Percentiles rank a stretch among this genome's conserved stretches.
These are phyloP conservation scores for Psophocarpus tetragonolobus DNA, from an alignment of 306 rosid genomes.

Conservation along the genomic window DNA sequence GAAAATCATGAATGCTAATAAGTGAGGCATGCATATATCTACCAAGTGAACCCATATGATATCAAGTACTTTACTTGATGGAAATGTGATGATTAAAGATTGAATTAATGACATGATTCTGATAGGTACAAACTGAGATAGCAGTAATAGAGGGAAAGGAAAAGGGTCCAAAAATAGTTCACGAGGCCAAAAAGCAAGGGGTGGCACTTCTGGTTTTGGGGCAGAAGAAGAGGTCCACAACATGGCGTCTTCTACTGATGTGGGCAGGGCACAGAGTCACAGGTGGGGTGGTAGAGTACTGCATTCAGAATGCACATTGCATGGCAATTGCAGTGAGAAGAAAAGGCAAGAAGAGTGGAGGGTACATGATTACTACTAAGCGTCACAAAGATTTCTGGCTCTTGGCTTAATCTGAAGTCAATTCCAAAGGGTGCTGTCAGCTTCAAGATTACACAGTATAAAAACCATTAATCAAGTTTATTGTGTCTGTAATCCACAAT, in stretches of 20 bases:
- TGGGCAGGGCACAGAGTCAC: constrained; percentile 66
- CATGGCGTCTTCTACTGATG: constrained; percentile 91
- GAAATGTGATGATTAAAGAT: constrained; percentile 12
- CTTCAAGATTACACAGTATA: constrained; percentile 6
- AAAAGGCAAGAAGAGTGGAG: constrained; percentile 80
- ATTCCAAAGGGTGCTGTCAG: neutral
- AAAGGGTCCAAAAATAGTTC: constrained; percentile 80
- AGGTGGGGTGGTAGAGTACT: constrained; percentile 73
- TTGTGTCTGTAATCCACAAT: constrained; percentile 37
- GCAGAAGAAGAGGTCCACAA: constrained; percentile 81
- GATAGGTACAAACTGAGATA: constrained; percentile 78
- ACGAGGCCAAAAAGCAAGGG: constrained; percentile 81
- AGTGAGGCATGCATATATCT: neutral
- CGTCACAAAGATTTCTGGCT: constrained; percentile 99
- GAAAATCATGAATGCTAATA: neutral
- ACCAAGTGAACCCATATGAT: neutral
- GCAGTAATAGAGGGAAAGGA: constrained; percentile 74
- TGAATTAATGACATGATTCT: constrained; percentile 23
- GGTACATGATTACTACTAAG: constrained; percentile 92
- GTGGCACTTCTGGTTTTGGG: constrained; percentile 78
- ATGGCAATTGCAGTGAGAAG: constrained; percentile 95
- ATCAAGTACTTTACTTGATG: neutral
- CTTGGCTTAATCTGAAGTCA: constrained; percentile 51
- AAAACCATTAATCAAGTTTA: neutral
- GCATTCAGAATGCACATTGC: constrained; percentile 87